Evolutionary conservation across 352 stramenopile species (phyloP), one percentile per base, ranked within the genome.

Genomic region (Detonula confervacea): DNA sequence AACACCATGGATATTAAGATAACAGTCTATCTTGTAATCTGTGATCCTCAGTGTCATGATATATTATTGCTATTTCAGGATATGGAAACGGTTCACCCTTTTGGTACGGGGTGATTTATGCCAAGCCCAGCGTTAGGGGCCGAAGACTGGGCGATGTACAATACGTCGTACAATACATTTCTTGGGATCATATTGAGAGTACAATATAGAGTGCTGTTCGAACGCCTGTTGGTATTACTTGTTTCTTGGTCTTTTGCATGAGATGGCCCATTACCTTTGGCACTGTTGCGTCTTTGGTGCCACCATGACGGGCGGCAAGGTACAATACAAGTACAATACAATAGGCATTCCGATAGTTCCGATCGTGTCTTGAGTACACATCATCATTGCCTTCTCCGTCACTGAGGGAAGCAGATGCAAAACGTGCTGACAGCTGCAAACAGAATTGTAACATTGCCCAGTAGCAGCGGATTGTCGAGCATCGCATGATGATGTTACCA

Each of bases 101-200:
- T 22, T 24, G 1, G 35, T 80, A 79, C 8, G 62, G 47, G 12
- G 54, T 37, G 6, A 65, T 61, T 88, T 56, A 90, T 88, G 14
- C 88, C 88, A 2, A 92, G 27, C 2, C 88, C 83, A 0, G 57
- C 24, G 18, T 84, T 84, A 18, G 84, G 80, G 2, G 87, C 92
- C 0, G 84, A 91, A 0, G 86, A 92, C 35, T 68, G 60, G 12
- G 88, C 88, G 18, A 94, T 46, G 52, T n/a, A n/a, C n/a, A n/a
- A n/a, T 92, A 94, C 30, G 33, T 66, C 7, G 62, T 77, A 30
- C 73, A 86, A 57, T 77, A 30, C 73, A 86, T 62, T 64, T 24
- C 59, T 68, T 59, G 8, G 77, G 57, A 73, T 80, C 64, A 27
- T 56, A 24, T 6, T 27, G 20, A 18, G n/a, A 16, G 47, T 56